Evolutionary conservation across 2,329 filamentous ascomycete genomes (phyloP), one percentile per base, ranked within the genome.

Genomic region (Hymenoscyphus albidus): DNA sequence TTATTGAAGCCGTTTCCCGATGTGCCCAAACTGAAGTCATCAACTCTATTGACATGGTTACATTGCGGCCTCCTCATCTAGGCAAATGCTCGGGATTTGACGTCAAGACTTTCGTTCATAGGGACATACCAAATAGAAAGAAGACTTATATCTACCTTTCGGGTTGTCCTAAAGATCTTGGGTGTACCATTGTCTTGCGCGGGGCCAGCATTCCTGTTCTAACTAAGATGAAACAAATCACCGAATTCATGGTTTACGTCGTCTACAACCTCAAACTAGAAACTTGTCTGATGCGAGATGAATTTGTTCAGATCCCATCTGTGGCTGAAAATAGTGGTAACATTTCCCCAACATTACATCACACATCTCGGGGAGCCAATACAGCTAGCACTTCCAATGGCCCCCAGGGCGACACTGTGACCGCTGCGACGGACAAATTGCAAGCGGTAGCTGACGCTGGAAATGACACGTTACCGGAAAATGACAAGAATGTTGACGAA

Each of bases 241-340:
- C 94, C 12, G 95, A 99, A 75, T 98, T 99, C 74, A 97, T 99
- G 94, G 90, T 96, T 44, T 99, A 98, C 71, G 96, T 99, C 22
- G 93, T 98, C 13, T 99, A 99, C 78, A 99, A 97, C 72, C 82
- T 99, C 62, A 97, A 96, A 74, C 83, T 99, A 14, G 95, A 99
- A 78, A 97, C 95, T 1, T 97, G 91, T 71, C 81, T 99, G 57
- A 91, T 99, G 84, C 86, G 92, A 61, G 95, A 99, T 75, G 93
- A 96, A 72, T 96, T 92, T 70, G 90, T 96, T 16, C 86, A 93
- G 67, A 89, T 96, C 27, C 93, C 93, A 1, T 83, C 85, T 1
- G 83, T 84, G 35, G 80, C 82, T 9, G 83, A 85, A 2, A 74
- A 80, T 72, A 82, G 72, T 48, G 76, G 70, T 62, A 79, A 76